phyloP scores from a whole-genome alignment of 1,284 basidiomycete species.

The Marasmius fiardii region DNA sequence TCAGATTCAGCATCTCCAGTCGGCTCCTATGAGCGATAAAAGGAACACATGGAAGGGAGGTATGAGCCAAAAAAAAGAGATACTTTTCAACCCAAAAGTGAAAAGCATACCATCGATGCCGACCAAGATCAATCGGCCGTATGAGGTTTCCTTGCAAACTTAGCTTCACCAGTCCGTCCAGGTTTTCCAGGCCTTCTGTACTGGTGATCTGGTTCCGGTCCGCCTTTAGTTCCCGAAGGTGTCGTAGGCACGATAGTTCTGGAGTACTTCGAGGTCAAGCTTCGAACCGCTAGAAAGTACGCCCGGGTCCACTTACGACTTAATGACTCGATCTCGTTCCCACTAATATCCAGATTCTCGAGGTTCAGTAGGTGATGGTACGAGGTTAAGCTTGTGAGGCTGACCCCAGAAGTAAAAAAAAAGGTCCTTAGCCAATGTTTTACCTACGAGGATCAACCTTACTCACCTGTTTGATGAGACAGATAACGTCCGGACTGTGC shows the following conservation, averaged over 20 bases:
- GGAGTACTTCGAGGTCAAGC: slow-evolving; percentile 9
- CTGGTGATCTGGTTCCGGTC: slow-evolving; percentile 80
- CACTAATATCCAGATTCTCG: slow-evolving; percentile 87
- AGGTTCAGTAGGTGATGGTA: slow-evolving; percentile 86
- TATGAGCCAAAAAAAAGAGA: neutral
- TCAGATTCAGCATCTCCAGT: slow-evolving; percentile 82
- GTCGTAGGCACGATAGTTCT: slow-evolving; percentile 84
- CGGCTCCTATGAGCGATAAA: slow-evolving; percentile 51
- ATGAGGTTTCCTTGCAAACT: slow-evolving; percentile 81
- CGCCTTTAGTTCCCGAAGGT: slow-evolving; percentile 86
- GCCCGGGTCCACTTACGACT: slow-evolving; percentile 59
- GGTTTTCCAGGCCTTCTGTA: slow-evolving; percentile 75
- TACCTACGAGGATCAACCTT: neutral
- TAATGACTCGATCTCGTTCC: slow-evolving; percentile 86
- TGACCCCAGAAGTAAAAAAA: slow-evolving; percentile 21
- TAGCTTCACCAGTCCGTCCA: slow-evolving; percentile 82
- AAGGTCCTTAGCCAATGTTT: slow-evolving; percentile 1
- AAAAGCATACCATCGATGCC: slow-evolving; percentile 68
- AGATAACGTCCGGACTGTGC: slow-evolving; percentile 75
- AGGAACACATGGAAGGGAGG: slow-evolving; percentile 12
- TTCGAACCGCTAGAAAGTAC: slow-evolving; percentile 9
- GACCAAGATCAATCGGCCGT: slow-evolving; percentile 56
- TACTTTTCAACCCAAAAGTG: neutral
- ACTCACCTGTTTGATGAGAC: slow-evolving; percentile 73
- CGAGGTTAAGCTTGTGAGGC: slow-evolving; percentile 84